A percentile compares a stretch with the other conserved stretches of the same genome.
Conservation (phyloP, 2,329 filamentous ascomycete species). For the Colletotrichum navitas region DNA sequence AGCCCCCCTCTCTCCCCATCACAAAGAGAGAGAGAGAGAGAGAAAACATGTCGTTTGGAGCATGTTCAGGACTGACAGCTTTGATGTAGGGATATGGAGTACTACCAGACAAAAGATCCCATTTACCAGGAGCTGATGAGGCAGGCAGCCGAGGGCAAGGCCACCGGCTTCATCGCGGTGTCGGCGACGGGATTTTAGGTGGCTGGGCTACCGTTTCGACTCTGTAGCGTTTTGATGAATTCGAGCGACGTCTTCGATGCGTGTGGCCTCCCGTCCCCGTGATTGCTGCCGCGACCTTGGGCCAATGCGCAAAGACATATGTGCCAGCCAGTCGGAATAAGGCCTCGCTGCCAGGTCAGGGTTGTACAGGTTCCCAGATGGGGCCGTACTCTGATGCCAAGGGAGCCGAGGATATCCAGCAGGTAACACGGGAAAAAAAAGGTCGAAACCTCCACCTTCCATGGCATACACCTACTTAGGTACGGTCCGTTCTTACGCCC, state of each 20-base stretch:
- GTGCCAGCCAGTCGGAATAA: neutral
- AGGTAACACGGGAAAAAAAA: neutral
- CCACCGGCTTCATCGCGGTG: conserved; percentile 31
- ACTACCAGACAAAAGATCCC: conserved; percentile 38
- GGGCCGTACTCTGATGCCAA: neutral
- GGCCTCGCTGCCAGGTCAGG: neutral
- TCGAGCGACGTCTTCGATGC: neutral
- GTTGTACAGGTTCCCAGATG: neutral
- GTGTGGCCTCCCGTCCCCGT: neutral
- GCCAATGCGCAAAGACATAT: neutral
- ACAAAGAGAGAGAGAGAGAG: no score
- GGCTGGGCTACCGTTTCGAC: neutral
- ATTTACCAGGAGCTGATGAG: conserved; percentile 37
- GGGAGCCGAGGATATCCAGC: neutral
- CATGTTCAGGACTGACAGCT: neutral
- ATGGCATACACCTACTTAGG: neutral
- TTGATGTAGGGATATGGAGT: conserved; percentile 33
- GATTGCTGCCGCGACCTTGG: neutral
- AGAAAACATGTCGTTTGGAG: no score
- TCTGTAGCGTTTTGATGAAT: neutral
- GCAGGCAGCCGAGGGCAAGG: conserved; percentile 39
- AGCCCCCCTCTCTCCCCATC: no score
- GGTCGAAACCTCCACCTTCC: neutral
- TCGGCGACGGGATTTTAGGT: conserved; percentile 29
- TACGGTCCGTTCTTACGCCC: neutral